Percentiles rank a stretch among this genome's conserved stretches.
These are phyloP conservation scores for Rosa rugosa DNA, from an alignment of 306 rosid species.

Conservation along the genomic window DNA sequence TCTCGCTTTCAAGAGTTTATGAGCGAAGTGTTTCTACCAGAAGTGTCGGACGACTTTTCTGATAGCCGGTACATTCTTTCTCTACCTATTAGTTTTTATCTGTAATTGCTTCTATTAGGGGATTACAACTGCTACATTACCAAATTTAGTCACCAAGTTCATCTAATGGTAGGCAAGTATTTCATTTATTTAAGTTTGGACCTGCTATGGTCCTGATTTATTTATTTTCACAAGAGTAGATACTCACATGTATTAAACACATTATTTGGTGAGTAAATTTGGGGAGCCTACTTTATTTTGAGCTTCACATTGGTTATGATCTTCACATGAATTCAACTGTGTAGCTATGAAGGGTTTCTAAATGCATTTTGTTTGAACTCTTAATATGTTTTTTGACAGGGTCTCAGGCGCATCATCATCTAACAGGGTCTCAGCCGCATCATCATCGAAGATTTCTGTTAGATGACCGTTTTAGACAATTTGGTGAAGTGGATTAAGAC, in stretches of 20 bases:
- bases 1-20: conserved; percentile 46
- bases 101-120: neutral
- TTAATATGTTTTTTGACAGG: neutral
- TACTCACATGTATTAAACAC: neutral
- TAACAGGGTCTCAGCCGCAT: conserved; percentile 6
- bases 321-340: neutral
- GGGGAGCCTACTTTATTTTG: neutral
- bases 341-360: neutral
- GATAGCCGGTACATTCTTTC: neutral
- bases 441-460: neutral
- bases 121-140: neutral
- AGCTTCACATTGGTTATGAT: neutral
- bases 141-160: neutral
- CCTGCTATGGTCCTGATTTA: neutral
- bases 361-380: neutral
- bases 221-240: neutral
- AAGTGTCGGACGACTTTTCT: conserved; percentile 13
- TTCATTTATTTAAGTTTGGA: neutral
- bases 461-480: neutral
- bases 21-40: conserved; percentile 32
- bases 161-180: neutral
- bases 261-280: neutral
- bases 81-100: neutral
- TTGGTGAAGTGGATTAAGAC: neutral
- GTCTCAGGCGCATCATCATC: neutral